Evolutionary conservation across 257 asterid genomes (phyloP), one percentile per base, ranked within the genome.

Genomic region (Lithospermum erythrorhizon): DNA sequence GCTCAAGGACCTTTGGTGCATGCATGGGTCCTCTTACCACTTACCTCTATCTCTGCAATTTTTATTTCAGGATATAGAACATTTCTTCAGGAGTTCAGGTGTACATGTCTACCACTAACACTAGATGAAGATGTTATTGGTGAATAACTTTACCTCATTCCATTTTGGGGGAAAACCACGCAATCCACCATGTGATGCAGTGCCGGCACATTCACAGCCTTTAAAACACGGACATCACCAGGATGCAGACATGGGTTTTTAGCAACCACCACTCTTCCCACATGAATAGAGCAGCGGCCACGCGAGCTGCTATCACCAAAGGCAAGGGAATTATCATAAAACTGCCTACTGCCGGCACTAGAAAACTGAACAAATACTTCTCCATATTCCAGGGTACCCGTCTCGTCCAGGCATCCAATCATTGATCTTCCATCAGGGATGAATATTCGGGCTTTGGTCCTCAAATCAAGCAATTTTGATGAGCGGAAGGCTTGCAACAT

Each of bases 221-320:
- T 53, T 16, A 91, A 61, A 55, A 88, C 79, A 67, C 98, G 98
- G 48, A 91, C 79, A 68, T 91, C 96, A 24, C 98, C 98, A 1
- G 98, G 98, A 65, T 91, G 96, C 77, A 91, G 72, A 69, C 98
- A 91, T 5, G 98, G 98, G 66, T 88, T 91, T 65, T 88, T 91
- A 6, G 98, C 95, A 80, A 91, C 98, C 4, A 62, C 74, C 18
- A 91, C 95, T 14, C 21, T 77, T 55, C 89, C 88, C 56, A n/a
- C 8, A 19, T 82, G 55, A 37, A 74, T 29, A 62, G 37, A 61
- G 48, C 61, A 76, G 47, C 35, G 24, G 1, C 66, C 72, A 9
- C 37, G 49, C 1, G 76, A 69, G 21, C 18, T 29, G 58, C 66
- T 18, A 21, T 68, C 79, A 71, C 69, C 9, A 19, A 11, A 53